phyloP scores from a whole-genome alignment of 192 early-diverging fungal species.

The Coemansia guatemalensis region DNA sequence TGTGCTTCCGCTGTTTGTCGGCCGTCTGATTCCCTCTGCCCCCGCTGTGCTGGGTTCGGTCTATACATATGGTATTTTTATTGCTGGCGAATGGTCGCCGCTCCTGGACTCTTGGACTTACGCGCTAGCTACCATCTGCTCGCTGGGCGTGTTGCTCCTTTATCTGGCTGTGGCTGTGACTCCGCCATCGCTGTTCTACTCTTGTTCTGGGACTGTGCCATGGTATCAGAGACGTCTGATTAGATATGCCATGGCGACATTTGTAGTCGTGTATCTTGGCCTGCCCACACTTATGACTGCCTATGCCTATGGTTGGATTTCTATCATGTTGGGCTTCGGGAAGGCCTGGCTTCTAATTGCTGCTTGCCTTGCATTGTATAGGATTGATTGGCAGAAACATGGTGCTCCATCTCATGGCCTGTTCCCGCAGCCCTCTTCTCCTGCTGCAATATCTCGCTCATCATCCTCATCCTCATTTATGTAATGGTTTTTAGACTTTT shows the following conservation, averaged over 20 bases:
- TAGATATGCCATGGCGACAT: constrained; percentile 19
- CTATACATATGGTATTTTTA: constrained; percentile 58
- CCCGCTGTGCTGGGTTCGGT: constrained; percentile 49
- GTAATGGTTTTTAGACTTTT: too few species aligned
- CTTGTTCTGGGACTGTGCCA: constrained; percentile 4
- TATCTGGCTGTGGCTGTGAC: constrained; percentile 46
- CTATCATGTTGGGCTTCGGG: constrained; percentile 32
- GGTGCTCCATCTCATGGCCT: too few species aligned
- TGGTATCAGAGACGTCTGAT: constrained; percentile 30
- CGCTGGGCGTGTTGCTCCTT: constrained; percentile 35
- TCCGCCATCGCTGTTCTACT: constrained; percentile 36
- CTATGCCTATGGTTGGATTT: constrained; percentile 40
- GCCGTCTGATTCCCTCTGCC: constrained; percentile 65
- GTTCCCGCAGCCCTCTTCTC: too few species aligned
- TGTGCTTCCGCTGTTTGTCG: constrained; percentile 68
- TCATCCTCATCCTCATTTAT: too few species aligned
- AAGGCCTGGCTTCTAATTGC: constrained; percentile 42
- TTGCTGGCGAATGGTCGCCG: constrained; percentile 49
- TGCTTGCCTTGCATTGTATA: constrained; percentile 26
- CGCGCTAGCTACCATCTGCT: constrained; percentile 33
- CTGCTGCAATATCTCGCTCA: too few species aligned
- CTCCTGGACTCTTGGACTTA: constrained; percentile 50
- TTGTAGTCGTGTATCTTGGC: constrained; percentile 27
- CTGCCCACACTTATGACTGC: constrained; percentile 31
- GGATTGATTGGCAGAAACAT: constrained; percentile 32